Conservation (phyloP, 2,329 filamentous ascomycete genomes). For the Pseudocercospora vitis region DNA sequence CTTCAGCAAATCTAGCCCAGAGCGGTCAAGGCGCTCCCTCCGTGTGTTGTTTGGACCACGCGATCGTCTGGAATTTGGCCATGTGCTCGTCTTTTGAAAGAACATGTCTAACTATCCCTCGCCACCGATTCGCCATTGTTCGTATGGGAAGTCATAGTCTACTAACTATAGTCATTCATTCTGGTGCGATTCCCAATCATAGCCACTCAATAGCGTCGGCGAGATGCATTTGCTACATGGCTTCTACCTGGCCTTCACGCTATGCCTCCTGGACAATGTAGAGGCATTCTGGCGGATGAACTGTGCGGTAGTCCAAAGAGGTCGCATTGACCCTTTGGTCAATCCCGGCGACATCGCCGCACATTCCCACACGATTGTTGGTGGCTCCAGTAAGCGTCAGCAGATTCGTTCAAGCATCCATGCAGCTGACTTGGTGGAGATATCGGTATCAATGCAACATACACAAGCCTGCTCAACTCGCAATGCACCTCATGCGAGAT, state of each 20-base stretch:
- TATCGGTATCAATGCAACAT: slow-evolving; percentile 64
- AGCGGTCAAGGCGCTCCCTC: not conserved
- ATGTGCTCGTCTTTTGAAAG: slow-evolving; percentile 4
- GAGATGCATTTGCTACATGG: slow-evolving; percentile 17
- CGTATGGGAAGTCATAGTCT: not conserved
- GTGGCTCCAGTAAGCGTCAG: slow-evolving; percentile 34
- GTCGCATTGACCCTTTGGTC: slow-evolving; percentile 41
- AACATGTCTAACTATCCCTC: not conserved
- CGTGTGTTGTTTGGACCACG: slow-evolving; percentile 17
- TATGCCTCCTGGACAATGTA: slow-evolving; percentile 21
- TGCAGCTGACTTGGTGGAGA: slow-evolving; percentile 35
- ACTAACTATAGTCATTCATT: slow-evolving; percentile 5
- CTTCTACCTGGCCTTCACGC: slow-evolving; percentile 11
- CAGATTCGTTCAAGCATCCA: not conserved
- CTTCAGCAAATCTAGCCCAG: not conserved
- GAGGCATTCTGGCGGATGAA: slow-evolving; percentile 41
- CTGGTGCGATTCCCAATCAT: not conserved
- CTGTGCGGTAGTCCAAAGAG: slow-evolving; percentile 38
- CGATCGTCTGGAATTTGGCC: slow-evolving; percentile 14
- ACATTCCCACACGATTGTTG: slow-evolving; percentile 38
- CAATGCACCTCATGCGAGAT: slow-evolving; percentile 49
- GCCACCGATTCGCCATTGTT: not conserved
- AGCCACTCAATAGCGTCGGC: not conserved
- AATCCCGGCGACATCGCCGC: slow-evolving; percentile 36
- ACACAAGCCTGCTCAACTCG: slow-evolving; percentile 59